Percentiles rank a stretch among this genome's conserved stretches.
Conservation (phyloP, 805 yeast genomes). For the Candida tallmaniae region DNA sequence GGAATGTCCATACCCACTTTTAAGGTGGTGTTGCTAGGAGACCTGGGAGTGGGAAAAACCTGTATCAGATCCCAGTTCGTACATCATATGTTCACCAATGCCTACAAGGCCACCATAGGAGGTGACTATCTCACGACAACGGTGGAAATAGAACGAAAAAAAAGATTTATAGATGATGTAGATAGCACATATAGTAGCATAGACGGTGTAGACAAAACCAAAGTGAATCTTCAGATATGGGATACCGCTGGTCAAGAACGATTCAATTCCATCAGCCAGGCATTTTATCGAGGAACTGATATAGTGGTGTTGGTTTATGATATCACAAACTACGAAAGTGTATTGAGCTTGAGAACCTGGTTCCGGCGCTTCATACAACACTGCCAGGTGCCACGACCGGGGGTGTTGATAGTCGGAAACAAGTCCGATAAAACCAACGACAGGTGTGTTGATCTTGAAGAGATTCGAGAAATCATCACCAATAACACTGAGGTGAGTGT, state of each 20-base stretch:
- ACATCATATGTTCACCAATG: constrained; percentile 50
- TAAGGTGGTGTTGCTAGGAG: constrained; percentile 54
- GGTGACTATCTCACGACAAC: constrained; percentile 52
- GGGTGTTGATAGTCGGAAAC: constrained; percentile 50
- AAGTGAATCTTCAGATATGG: constrained; percentile 52
- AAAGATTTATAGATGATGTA: background rate
- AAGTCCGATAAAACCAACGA: constrained; percentile 38
- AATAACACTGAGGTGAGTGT: constrained; percentile 16
- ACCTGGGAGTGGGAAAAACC: constrained; percentile 58
- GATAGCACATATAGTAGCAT: background rate
- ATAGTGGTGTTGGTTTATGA: constrained; percentile 53
- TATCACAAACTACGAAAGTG: constrained; percentile 47
- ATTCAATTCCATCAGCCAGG: constrained; percentile 46
- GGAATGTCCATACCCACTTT: constrained; percentile 25
- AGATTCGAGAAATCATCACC: constrained; percentile 30
- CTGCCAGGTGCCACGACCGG: constrained; percentile 45
- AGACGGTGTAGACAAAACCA: background rate
- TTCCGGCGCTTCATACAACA: constrained; percentile 43
- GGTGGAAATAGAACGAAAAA: constrained; percentile 10
- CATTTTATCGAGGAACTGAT: constrained; percentile 58
- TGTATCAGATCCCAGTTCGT: constrained; percentile 52
- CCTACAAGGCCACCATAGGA: constrained; percentile 56
- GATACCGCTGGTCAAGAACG: constrained; percentile 47
- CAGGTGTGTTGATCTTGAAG: constrained; percentile 32
- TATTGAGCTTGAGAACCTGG: constrained; percentile 46